Base-by-base conservation (phyloP, 2,329 filamentous ascomycete species). In the Paecilomyces variotii region DNA sequence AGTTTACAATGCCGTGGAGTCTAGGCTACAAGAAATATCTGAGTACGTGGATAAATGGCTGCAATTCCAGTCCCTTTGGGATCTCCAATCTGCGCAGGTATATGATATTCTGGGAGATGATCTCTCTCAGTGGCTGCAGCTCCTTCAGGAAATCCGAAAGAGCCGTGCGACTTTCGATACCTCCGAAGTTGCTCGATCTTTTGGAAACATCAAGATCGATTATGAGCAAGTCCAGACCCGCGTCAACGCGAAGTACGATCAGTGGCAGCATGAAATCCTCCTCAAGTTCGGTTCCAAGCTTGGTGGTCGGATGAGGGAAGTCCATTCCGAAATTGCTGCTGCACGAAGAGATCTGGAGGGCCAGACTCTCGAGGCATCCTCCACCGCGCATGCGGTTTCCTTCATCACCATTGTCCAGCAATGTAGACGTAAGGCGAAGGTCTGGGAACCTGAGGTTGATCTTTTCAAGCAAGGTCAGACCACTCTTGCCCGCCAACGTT, bases 171-270 rank as follows among this genome's bases (percentile, higher is more conserved):
- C 95, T 0, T 99, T 99, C 68, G 94, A 99, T 70, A 99, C 93
- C 1, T 95, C 93, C 7, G 94, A 97, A 71, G 90, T 95, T 63
- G 94, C 88, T 73, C 88, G 90, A 45, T 89, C 88, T 0, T 99
- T 99, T 71, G 94, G 94, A 3, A 93, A 96, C 73, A 86, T 97
- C 57, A 91, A 89, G 3, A 91, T 99, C 68, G 93, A 99, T 72
- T 99, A 99, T 69, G 94, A 97, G 68, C 95, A 99, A 74, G 94
- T 99, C 0, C 95, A 99, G 75, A 91, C 93, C 59, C 97, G 96
- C 75, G 94, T 99, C 73, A 99, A 97, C 68, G 91, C 91, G 67
- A 99, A 97, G 74, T 99, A 99, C 71, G 95, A 99, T 71, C 93
- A 97, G 73, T 99, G 95, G 94, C 94, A 99, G 74, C 91, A 97